Conservation (phyloP, 2,329 filamentous ascomycete species). For the Claviceps monticola region DNA sequence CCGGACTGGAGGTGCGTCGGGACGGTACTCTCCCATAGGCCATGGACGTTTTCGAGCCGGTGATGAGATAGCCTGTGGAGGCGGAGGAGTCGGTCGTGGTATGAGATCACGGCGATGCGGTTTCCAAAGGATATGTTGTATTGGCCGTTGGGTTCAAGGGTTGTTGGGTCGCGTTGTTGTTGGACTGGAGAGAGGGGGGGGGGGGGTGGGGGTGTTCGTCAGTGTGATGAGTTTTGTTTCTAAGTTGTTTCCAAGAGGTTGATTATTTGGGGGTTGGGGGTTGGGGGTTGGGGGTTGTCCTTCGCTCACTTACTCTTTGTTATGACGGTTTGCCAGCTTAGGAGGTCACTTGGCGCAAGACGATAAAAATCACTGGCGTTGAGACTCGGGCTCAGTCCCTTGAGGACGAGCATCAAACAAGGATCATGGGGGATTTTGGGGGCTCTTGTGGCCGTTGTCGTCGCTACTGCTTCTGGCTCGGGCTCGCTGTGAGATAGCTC, state of each 20-base stretch:
- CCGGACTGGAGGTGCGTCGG: conserved; percentile 13
- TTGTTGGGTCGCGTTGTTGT: conserved; percentile 48
- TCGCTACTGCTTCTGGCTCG: background rate
- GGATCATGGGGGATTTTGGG: background rate
- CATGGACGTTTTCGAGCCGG: conserved; percentile 15
- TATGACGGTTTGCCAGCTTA: conserved; percentile 53
- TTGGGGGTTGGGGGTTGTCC: too few species aligned
- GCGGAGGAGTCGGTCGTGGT: conserved; percentile 29
- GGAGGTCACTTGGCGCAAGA: conserved; percentile 49
- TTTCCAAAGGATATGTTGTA: conserved; percentile 54
- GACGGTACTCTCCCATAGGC: conserved; percentile 18
- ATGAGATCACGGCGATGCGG: conserved; percentile 44
- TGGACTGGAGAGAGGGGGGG: conserved; percentile 29
- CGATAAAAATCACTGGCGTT: conserved; percentile 58
- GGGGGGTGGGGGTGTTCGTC: background rate
- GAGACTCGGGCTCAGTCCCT: conserved; percentile 44
- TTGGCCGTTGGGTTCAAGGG: conserved; percentile 46
- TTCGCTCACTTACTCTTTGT: conserved; percentile 30
- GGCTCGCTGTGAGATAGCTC: background rate
- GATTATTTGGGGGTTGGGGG: background rate
- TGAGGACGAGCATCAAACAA: conserved; percentile 38
- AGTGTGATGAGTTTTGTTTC: background rate
- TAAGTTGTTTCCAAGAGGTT: background rate
- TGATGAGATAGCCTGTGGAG: conserved; percentile 19
- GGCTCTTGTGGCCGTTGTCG: background rate